phyloP scores from a whole-genome alignment of 495 filamentous ascomycete genomes.

The Chaetomium cochliodes region DNA sequence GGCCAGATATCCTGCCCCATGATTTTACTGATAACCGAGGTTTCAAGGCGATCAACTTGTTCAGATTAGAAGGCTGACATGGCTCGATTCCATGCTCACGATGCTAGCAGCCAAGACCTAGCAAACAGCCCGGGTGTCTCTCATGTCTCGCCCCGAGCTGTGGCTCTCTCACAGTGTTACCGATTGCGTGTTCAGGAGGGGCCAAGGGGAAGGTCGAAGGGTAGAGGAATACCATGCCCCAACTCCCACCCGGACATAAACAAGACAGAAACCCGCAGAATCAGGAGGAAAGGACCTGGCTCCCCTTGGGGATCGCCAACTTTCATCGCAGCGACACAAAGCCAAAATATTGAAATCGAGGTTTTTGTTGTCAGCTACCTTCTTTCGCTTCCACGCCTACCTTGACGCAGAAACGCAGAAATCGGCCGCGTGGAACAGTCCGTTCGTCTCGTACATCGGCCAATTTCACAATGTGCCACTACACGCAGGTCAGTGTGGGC shows the following conservation, averaged over 20 bases:
- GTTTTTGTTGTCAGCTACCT: neutral
- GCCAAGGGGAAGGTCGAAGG: neutral
- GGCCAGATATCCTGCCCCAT: neutral
- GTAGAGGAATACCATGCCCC: neutral
- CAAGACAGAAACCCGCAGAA: neutral
- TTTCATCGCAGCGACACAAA: neutral
- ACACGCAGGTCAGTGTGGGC: conserved; percentile 10
- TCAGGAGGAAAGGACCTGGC: neutral
- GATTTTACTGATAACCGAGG: neutral
- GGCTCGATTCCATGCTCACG: neutral
- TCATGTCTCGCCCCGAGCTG: neutral
- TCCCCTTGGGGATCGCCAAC: neutral
- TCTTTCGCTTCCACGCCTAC: neutral
- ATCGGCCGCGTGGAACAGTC: neutral
- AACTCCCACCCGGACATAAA: neutral
- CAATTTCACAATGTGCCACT: conserved; percentile 13
- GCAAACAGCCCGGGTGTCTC: neutral
- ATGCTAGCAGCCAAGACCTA: neutral
- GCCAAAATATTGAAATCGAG: neutral
- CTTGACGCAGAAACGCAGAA: neutral
- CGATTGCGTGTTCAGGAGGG: conserved; percentile 4
- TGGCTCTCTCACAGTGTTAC: neutral
- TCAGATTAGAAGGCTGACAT: neutral
- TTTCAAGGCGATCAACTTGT: neutral
- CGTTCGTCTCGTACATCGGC: neutral